Evolutionary conservation across 768 basidiomycete species (phyloP).

Genomic region (Boletus pseudopeckii): DNA sequence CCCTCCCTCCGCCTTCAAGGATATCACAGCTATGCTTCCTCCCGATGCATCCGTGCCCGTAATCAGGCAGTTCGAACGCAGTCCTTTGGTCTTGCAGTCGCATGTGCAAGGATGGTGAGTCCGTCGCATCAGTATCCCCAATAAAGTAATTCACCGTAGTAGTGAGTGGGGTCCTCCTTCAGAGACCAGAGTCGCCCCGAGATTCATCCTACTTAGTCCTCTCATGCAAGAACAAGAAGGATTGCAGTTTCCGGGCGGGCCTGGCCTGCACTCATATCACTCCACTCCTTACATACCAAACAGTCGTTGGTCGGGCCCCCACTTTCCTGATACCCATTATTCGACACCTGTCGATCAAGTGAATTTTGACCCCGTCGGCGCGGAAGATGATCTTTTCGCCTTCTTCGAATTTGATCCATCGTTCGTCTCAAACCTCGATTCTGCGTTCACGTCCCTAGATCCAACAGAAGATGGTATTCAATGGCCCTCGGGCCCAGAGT

Average conservation of each 20-base stretch:
- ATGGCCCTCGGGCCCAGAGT: background rate
- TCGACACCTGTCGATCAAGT: background rate
- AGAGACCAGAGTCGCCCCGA: background rate
- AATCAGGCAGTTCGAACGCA: background rate
- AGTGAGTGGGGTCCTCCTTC: background rate
- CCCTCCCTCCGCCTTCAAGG: background rate
- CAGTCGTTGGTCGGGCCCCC: background rate
- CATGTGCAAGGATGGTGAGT: background rate
- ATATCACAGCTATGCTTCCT: background rate
- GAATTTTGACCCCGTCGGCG: background rate
- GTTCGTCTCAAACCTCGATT: background rate
- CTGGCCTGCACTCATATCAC: too few relatives aligned
- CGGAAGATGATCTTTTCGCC: background rate
- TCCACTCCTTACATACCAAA: background rate
- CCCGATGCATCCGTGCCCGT: accelerated
- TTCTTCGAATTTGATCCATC: background rate
- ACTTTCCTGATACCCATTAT: background rate
- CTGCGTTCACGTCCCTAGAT: background rate
- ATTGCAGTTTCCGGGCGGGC: background rate
- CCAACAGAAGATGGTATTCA: background rate
- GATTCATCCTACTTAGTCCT: background rate
- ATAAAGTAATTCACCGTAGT: background rate
- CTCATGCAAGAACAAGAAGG: background rate
- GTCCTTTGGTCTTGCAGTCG: background rate
- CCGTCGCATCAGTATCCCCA: background rate